Percentiles rank a stretch among this genome's conserved stretches.
These are phyloP conservation scores for Tricholoma flavovirens DNA, from an alignment of 768 basidiomycete species.

Conservation along the genomic window DNA sequence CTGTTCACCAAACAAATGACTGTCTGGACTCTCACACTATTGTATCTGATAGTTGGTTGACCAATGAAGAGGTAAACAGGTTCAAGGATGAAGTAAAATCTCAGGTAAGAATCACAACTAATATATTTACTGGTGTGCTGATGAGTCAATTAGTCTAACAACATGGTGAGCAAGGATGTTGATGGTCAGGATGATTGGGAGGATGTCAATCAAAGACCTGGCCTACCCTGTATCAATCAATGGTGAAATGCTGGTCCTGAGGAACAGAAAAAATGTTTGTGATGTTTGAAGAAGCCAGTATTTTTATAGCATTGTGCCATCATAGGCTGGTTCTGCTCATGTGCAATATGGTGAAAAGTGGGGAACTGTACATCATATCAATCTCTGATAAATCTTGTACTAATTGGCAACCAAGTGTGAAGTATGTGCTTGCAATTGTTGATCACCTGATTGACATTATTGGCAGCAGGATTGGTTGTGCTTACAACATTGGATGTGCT, in stretches of 20 bases:
- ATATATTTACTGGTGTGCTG: background rate
- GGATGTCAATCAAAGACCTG: too few species aligned
- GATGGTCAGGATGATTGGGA: too few species aligned
- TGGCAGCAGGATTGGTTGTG: too few species aligned
- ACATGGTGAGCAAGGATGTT: background rate
- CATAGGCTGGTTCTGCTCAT: too few species aligned
- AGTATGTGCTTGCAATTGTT: background rate
- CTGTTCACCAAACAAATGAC: background rate
- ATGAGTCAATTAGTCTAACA: too few species aligned
- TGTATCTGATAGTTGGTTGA: background rate
- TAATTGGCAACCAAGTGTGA: background rate
- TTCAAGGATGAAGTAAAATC: conserved; percentile 1
- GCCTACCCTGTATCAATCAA: background rate
- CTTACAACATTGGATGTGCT: background rate
- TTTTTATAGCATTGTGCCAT: too few species aligned
- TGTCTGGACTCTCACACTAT: background rate
- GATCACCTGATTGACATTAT: background rate
- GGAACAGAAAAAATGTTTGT: background rate
- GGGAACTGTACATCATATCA: conserved; percentile 28
- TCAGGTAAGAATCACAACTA: background rate
- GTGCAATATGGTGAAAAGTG: conserved; percentile 23
- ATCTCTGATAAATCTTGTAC: background rate
- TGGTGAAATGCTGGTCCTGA: background rate
- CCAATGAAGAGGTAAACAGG: background rate
- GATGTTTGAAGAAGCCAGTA: background rate